These are phyloP conservation scores for Rossbeevera mucosa DNA, from an alignment of 768 basidiomycete genomes.

Conservation along the genomic window DNA sequence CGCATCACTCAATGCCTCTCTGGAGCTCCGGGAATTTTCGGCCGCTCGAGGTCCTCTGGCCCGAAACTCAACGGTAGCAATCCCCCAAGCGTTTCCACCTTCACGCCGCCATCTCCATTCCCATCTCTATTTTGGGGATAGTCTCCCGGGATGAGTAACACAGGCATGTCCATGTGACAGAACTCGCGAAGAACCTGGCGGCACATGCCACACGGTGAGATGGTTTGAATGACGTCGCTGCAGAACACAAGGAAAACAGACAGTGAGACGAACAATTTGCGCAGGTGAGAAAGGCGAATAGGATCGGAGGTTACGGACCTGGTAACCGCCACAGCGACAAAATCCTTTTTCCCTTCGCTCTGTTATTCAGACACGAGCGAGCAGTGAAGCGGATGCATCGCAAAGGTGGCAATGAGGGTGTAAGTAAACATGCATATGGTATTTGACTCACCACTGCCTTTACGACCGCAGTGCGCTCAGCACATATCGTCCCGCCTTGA, in stretches of 20 bases:
- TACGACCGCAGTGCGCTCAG: slow-evolving; percentile 92
- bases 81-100: slow-evolving; percentile 63
- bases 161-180: slow-evolving; percentile 66
- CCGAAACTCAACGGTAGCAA: slow-evolving; percentile 87
- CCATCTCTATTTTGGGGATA: slow-evolving; percentile 40
- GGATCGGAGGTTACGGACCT: slow-evolving; percentile 47
- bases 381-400: not conserved
- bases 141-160: slow-evolving; percentile 64
- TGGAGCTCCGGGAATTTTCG: slow-evolving; percentile 21
- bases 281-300: not conserved
- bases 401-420: not conserved
- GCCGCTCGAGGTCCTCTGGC: slow-evolving; percentile 67
- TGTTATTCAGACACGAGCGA: slow-evolving; percentile 23
- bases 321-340: slow-evolving; percentile 75
- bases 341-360: slow-evolving; percentile 75
- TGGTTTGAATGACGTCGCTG: slow-evolving; percentile 61
- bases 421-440: not conserved
- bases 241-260: not conserved
- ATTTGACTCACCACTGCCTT: slow-evolving; percentile 75
- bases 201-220: slow-evolving; percentile 92
- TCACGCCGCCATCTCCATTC: slow-evolving; percentile 33
- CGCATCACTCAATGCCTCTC: not conserved
- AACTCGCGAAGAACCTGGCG: slow-evolving; percentile 90
- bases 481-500: slow-evolving; percentile 85
- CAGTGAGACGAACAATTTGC: not conserved